Conservation (phyloP, 2,329 filamentous ascomycete species). For the Parasarocladium wereldwijsianum region DNA sequence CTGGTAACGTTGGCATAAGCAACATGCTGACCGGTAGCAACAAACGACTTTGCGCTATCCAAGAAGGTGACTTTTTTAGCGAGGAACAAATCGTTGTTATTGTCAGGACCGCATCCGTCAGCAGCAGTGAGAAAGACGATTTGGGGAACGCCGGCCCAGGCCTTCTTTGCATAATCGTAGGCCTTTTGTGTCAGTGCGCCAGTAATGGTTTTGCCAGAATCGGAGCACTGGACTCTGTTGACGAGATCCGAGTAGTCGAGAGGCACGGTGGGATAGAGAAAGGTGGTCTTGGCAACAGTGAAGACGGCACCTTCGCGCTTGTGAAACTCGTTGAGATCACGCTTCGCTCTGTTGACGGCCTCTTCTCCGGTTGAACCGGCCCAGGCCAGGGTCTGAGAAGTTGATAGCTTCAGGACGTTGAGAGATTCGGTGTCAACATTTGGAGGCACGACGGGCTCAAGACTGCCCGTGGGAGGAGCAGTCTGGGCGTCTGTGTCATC, state of each 20-base stretch:
- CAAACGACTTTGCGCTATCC: background rate
- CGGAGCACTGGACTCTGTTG: background rate
- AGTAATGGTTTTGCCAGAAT: background rate
- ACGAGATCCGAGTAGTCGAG: conserved; percentile 1
- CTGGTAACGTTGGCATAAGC: background rate
- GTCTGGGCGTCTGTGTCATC: background rate
- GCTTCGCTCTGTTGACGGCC: background rate
- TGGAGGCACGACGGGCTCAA: background rate
- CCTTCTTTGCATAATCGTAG: conserved; percentile 1
- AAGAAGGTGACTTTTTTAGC: background rate
- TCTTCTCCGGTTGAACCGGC: background rate
- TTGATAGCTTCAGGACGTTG: background rate
- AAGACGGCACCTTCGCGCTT: conserved; percentile 2
- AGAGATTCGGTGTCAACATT: background rate
- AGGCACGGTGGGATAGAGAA: background rate
- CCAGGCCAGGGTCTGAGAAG: background rate
- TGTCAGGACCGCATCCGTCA: background rate
- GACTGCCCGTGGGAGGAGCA: background rate
- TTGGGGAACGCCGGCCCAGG: background rate
- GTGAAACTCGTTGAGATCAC: too few relatives aligned
- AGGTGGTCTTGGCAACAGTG: background rate
- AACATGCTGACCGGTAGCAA: background rate
- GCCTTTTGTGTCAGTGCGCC: background rate
- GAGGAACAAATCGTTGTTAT: conserved; percentile 1
- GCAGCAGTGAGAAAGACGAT: background rate